phyloP scores from a whole-genome alignment of 2,329 filamentous ascomycete species.

The Ophiobolus disseminans region DNA sequence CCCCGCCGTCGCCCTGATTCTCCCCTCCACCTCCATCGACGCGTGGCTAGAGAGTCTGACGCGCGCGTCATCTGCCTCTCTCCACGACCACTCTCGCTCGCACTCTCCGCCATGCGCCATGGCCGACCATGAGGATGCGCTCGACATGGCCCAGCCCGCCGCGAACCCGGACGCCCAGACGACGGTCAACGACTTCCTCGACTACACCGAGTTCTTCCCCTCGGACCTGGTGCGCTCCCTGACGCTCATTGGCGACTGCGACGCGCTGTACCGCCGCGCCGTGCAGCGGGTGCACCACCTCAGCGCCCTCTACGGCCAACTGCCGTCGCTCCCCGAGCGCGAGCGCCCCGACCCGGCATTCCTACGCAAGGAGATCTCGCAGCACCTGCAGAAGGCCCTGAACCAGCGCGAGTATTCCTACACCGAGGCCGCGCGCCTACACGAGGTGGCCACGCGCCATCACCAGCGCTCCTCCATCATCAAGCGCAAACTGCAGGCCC shows the following conservation, averaged over 20 bases:
- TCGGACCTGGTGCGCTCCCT: constrained; percentile 69
- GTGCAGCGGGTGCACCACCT: constrained; percentile 57
- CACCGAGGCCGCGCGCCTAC: constrained; percentile 63
- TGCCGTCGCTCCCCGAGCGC: constrained; percentile 58
- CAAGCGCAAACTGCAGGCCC: constrained; percentile 66
- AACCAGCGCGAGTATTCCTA: constrained; percentile 63
- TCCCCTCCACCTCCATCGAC: constrained; percentile 39
- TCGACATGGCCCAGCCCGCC: constrained; percentile 48
- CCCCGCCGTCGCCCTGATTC: constrained; percentile 38
- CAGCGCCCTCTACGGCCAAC: constrained; percentile 56
- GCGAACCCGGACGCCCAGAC: constrained; percentile 70
- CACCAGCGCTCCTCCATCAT: constrained; percentile 65
- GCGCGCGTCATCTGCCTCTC: constrained; percentile 44
- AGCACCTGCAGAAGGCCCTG: constrained; percentile 61
- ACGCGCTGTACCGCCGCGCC: constrained; percentile 52
- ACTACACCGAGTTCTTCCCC: constrained; percentile 73
- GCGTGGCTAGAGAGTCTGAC: constrained; percentile 50
- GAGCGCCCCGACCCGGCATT: constrained; percentile 59
- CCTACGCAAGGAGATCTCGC: constrained; percentile 64
- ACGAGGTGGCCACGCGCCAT: constrained; percentile 65
- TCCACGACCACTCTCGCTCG: constrained; percentile 37
- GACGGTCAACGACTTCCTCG: constrained; percentile 71
- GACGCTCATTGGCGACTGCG: constrained; percentile 64
- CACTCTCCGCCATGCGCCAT: constrained; percentile 46
- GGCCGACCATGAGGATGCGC: constrained; percentile 43